Conservation (phyloP, 257 asterid genomes). For the Avicennia marina region DNA sequence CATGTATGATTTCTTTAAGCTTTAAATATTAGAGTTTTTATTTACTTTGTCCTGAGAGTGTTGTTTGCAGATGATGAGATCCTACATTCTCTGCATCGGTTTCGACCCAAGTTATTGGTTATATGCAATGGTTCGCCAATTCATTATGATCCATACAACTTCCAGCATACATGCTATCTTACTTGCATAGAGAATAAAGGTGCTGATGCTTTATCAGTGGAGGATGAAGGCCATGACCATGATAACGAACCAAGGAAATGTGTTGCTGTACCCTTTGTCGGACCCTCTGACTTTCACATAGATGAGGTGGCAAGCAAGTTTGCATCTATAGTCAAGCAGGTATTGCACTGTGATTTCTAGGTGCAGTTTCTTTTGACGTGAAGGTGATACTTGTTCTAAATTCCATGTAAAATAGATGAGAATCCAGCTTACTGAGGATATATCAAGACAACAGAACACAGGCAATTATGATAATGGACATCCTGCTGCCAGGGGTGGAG, state of each 20-base stretch:
- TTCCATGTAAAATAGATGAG: conserved; percentile 57
- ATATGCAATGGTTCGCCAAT: conserved; percentile 42
- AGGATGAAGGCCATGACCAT: conserved; percentile 39
- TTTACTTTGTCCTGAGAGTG: conserved; percentile 12
- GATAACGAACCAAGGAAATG: conserved; percentile 43
- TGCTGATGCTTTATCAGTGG: conserved; percentile 30
- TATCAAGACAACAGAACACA: conserved; percentile 31
- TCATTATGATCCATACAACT: conserved; percentile 41
- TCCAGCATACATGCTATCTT: conserved; percentile 50
- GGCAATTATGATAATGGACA: conserved; percentile 8
- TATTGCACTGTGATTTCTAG: conserved; percentile 21
- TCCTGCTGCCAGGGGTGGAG: conserved; percentile 30
- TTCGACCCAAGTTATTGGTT: conserved; percentile 65
- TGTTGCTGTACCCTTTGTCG: conserved; percentile 59
- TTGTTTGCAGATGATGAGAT: conserved; percentile 83
- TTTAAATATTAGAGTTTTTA: conserved; percentile 3
- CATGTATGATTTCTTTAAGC: conserved; percentile 49
- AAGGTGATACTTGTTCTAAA: conserved; percentile 12
- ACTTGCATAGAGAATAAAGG: conserved; percentile 24
- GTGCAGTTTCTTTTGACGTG: conserved; percentile 20
- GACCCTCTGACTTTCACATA: conserved; percentile 43
- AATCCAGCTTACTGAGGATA: conserved; percentile 38
- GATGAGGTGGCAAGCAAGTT: conserved; percentile 52
- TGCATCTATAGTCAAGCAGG: conserved; percentile 74
- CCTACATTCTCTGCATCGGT: conserved; percentile 61